These are phyloP conservation scores for Dendrothele bispora DNA, from an alignment of 768 basidiomycete genomes.

Conservation along the genomic window DNA sequence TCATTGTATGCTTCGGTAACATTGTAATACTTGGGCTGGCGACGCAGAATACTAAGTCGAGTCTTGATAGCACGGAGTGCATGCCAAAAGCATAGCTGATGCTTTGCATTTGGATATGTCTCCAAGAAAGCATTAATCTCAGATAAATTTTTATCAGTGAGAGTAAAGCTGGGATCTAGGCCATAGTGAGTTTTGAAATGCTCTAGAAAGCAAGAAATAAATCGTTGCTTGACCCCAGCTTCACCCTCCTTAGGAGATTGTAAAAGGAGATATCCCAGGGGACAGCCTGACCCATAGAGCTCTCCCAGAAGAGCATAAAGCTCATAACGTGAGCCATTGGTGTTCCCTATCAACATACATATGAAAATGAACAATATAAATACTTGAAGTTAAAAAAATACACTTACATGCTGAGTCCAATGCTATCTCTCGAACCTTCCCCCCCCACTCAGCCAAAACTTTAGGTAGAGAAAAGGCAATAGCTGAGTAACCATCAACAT, in stretches of 20 bases:
- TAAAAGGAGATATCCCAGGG: slow-evolving; percentile 29
- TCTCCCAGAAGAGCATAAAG: no score
- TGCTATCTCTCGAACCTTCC: slow-evolving; percentile 22
- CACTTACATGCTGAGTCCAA: slow-evolving; percentile 30
- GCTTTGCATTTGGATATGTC: slow-evolving; percentile 28
- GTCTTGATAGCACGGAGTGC: slow-evolving; percentile 25
- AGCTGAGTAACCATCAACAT: slow-evolving; percentile 15
- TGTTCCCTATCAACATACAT: slow-evolving; percentile 22
- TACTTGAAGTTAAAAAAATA: no score
- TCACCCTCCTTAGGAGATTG: slow-evolving; percentile 14
- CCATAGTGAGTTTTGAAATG: slow-evolving; percentile 21
- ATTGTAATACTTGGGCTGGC: slow-evolving; percentile 26
- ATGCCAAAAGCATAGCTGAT: slow-evolving; percentile 39
- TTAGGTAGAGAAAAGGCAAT: slow-evolving; percentile 27
- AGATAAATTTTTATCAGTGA: slow-evolving; percentile 31
- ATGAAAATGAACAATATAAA: neutral
- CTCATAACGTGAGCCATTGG: slow-evolving; percentile 29
- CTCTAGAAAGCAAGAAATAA: slow-evolving; percentile 21
- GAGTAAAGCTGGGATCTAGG: slow-evolving; percentile 21
- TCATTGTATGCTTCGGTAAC: slow-evolving; percentile 19
- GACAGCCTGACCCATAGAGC: slow-evolving; percentile 30
- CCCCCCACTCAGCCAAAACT: slow-evolving; percentile 19
- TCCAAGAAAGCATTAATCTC: no score
- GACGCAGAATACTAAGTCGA: slow-evolving; percentile 22
- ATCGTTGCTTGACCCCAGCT: slow-evolving; percentile 23